phyloP scores from a whole-genome alignment of 2,329 filamentous ascomycete species.

The Ascochyta viciae-villosae region DNA sequence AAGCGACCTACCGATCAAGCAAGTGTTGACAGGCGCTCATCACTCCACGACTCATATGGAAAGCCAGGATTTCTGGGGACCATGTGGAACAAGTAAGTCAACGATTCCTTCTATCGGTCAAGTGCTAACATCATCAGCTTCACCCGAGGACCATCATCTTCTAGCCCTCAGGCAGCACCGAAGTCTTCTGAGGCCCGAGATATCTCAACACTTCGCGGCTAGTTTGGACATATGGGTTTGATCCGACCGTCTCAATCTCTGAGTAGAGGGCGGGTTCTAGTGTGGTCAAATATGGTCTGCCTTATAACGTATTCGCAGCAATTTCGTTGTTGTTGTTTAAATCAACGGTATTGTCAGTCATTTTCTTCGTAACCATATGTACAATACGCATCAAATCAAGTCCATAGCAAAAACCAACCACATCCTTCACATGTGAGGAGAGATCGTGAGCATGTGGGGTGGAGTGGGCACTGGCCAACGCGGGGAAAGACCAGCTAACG shows the following conservation, averaged over 20 bases:
- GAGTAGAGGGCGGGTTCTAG: constrained; percentile 8
- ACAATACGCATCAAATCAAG: neutral
- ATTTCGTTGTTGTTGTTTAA: too few species aligned
- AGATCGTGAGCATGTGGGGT: neutral
- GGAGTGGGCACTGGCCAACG: neutral
- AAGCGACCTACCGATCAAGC: constrained; percentile 43
- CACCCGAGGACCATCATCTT: constrained; percentile 37
- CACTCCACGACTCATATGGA: constrained; percentile 43
- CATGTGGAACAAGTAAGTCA: constrained; percentile 46
- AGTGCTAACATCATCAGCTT: constrained; percentile 34
- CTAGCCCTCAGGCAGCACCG: constrained; percentile 11
- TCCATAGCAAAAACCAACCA: neutral
- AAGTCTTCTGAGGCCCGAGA: constrained; percentile 30
- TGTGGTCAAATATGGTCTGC: neutral
- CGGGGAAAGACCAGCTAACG: neutral
- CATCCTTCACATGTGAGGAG: neutral
- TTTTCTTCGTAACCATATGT: neutral
- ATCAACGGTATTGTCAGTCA: neutral
- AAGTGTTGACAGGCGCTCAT: constrained; percentile 36
- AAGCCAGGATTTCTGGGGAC: constrained; percentile 42
- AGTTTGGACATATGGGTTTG: neutral
- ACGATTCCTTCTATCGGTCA: too few species aligned
- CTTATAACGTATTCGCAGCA: neutral
- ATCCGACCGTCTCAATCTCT: constrained; percentile 14
- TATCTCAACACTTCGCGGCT: constrained; percentile 36